A percentile compares a stretch with the other conserved stretches of the same genome.
These are phyloP conservation scores for Fusarium setosum DNA, from an alignment of 2,329 filamentous ascomycete genomes.

Conservation along the genomic window DNA sequence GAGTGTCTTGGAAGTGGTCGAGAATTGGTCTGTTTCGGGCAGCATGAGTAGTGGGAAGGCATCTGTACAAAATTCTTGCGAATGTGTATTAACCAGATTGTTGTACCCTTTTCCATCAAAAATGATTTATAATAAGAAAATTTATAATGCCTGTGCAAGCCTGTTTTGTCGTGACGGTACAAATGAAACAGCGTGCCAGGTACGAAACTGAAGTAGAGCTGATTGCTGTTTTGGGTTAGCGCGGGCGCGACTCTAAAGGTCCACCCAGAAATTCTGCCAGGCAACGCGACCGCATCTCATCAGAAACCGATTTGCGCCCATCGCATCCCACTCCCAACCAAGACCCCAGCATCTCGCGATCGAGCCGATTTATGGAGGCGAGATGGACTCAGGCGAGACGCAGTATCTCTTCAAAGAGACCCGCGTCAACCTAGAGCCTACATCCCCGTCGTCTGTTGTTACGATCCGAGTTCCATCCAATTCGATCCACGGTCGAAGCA, in stretches of 20 bases:
- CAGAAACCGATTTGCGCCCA: conserved; percentile 43
- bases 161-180: not conserved
- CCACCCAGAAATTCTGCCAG: conserved; percentile 48
- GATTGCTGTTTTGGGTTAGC: conserved; percentile 52
- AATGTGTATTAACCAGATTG: not conserved
- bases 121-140: not conserved
- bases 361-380: conserved; percentile 67
- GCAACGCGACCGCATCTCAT: conserved; percentile 45
- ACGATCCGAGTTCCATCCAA: conserved; percentile 74
- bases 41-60: not conserved
- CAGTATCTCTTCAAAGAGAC: conserved; percentile 87
- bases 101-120: not conserved
- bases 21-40: conserved; percentile 9
- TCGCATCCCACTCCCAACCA: conserved; percentile 27
- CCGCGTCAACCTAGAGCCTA: conserved; percentile 82
- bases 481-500: conserved; percentile 56
- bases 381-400: conserved; percentile 72
- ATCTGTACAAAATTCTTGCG: not conserved
- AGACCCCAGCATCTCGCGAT: conserved; percentile 23
- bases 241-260: conserved; percentile 40
- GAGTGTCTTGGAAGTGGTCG: conserved; percentile 1
- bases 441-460: conserved; percentile 75
- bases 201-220: conserved; percentile 40
- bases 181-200: no score
- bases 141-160: not conserved